These are phyloP conservation scores for Collariella sp. DNA, from an alignment of 495 filamentous ascomycete genomes.

Conservation along the genomic window DNA sequence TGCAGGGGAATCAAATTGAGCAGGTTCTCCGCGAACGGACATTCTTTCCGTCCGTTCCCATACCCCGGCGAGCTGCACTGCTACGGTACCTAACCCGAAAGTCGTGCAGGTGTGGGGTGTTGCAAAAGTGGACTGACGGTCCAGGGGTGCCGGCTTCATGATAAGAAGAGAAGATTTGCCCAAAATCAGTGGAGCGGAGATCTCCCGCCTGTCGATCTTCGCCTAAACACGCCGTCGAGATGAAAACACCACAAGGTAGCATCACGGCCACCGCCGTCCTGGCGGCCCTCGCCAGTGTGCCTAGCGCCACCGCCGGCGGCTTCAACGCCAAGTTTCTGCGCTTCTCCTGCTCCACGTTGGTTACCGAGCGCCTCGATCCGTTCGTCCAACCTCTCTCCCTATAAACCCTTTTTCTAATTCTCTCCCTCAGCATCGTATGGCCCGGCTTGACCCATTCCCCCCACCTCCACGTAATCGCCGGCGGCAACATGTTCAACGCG, in stretches of 20 bases:
- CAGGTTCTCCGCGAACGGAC: too few species aligned
- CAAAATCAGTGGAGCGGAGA: neutral
- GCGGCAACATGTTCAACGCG: slow-evolving; percentile 27
- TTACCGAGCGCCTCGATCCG: slow-evolving; percentile 24
- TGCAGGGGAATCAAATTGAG: too few species aligned
- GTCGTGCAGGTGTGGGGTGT: too few species aligned
- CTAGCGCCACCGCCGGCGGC: slow-evolving; percentile 5
- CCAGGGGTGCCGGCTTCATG: too few species aligned
- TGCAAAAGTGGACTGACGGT: too few species aligned
- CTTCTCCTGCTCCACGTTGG: slow-evolving; percentile 45
- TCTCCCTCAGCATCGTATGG: slow-evolving; percentile 16
- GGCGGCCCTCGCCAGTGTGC: slow-evolving; percentile 11
- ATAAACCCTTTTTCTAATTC: neutral
- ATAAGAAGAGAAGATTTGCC: neutral
- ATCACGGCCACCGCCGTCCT: slow-evolving; percentile 10
- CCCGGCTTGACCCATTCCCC: slow-evolving; percentile 18
- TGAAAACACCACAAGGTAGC: neutral
- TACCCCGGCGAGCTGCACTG: too few species aligned
- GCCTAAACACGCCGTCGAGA: neutral
- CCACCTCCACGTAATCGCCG: slow-evolving; percentile 22
- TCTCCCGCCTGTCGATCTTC: neutral
- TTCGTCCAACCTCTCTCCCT: neutral
- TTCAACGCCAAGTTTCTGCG: slow-evolving; percentile 41
- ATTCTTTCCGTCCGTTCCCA: too few species aligned
- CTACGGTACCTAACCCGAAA: too few species aligned